Conservation (phyloP, 805 yeast genomes). For the Yamadazyma nakazawae region DNA sequence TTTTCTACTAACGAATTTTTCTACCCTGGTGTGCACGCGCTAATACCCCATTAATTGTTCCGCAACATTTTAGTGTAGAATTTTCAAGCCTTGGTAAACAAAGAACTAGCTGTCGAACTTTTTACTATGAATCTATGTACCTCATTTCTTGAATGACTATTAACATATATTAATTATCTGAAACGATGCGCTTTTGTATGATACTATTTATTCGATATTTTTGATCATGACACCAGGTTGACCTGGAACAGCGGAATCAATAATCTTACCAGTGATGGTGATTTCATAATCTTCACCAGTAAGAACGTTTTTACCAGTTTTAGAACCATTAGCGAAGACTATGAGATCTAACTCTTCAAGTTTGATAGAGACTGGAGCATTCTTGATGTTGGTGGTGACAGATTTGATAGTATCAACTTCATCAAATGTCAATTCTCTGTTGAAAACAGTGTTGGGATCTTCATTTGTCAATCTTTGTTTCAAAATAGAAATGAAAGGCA, state of each 20-base stretch:
- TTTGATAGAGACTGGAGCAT: constrained; percentile 55
- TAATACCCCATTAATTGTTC: background rate
- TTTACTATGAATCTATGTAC: no score
- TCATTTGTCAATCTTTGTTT: constrained; percentile 76
- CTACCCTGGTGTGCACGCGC: background rate
- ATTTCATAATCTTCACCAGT: constrained; percentile 71
- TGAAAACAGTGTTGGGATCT: constrained; percentile 74
- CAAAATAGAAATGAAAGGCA: constrained; percentile 90
- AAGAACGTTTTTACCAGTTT: constrained; percentile 58
- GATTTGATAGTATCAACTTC: constrained; percentile 66
- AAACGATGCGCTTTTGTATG: background rate
- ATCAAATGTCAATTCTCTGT: constrained; percentile 81
- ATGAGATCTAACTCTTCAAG: constrained; percentile 59
- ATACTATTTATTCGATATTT: constrained; percentile 43
- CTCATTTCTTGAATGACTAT: background rate
- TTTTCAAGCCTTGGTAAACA: no score
- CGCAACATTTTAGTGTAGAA: background rate
- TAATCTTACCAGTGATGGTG: constrained; percentile 59
- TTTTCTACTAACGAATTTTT: background rate
- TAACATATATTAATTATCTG: background rate
- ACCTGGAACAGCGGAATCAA: constrained; percentile 89
- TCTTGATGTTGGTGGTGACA: constrained; percentile 54
- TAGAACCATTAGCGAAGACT: constrained; percentile 60
- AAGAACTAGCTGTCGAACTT: no score
- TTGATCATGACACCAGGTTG: constrained; percentile 80